Evolutionary conservation across 768 basidiomycete species (phyloP), one percentile per base, ranked within the genome.

Genomic region (Mycena galericulata): DNA sequence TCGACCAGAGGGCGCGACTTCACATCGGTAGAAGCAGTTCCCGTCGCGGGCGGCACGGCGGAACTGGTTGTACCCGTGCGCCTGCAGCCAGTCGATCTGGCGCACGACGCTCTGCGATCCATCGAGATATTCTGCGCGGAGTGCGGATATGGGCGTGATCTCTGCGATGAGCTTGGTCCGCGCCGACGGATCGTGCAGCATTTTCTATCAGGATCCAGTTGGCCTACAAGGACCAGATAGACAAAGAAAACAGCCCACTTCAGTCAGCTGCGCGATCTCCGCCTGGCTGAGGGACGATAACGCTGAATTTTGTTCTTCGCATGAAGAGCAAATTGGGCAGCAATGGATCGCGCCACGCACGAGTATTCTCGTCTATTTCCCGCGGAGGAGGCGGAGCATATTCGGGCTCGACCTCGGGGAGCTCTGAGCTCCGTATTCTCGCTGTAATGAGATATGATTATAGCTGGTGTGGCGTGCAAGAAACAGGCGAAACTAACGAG

Each of bases 1-100:
- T 51, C 40, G 69, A 45, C 14, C 26, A 40, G 51, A 27, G 20
- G 20, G 45, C 38, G 26, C 24, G 41, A 62, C 76, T 80, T 84
- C 76, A 94, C 94, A 91, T 85, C 96, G 86, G 78, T 97, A 98
- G 79, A 97, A 97, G 76, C 96, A 97, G 77, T 94, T 93, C 0
- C 96, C 95, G 72, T 94, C 96, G 30, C 70, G 60, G 7, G 70
- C 70, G 15, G 70, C 59, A 6, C 66, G 51, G 5, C 70, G 70
- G 62, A 68, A 71, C 15, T 60, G 2, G 41, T 43, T 55, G 80
- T 88, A 96, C 2, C 94, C 95, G 47, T 89, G 80, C 18, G 71
- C 72, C 51, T 82, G 79, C 24, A 98, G 80, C 80, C 87, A 89
- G 70, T 92, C 88, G 67, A 98, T 92, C 80, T 97, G 94, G 62